Percentiles rank a stretch among this genome's conserved stretches.
These are phyloP conservation scores for Cryphonectria radicalis DNA, from an alignment of 2,329 filamentous ascomycete genomes.

Conservation along the genomic window DNA sequence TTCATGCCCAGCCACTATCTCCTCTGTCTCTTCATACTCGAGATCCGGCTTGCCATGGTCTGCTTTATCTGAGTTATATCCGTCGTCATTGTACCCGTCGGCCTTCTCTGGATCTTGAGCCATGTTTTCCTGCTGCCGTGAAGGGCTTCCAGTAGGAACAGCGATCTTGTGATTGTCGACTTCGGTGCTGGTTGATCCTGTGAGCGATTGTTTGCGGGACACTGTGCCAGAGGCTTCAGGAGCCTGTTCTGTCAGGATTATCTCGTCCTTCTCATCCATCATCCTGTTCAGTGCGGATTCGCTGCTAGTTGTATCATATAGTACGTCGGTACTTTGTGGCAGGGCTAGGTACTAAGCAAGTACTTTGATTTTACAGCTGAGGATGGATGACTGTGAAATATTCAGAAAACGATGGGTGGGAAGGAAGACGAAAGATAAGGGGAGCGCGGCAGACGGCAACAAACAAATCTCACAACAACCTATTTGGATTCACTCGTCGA, in stretches of 20 bases:
- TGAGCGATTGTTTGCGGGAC: slow-evolving; percentile 11
- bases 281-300: not conserved
- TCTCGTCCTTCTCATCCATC: slow-evolving; percentile 20
- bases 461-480: not conserved
- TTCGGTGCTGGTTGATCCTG: slow-evolving; percentile 22
- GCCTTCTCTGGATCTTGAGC: not conserved
- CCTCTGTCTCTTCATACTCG: slow-evolving; percentile 39
- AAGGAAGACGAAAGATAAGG: no score
- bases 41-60: slow-evolving; percentile 33
- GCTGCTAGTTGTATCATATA: not conserved
- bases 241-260: not conserved
- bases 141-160: not conserved
- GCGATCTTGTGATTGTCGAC: slow-evolving; percentile 20
- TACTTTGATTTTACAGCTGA: not conserved
- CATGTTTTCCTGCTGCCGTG: not conserved
- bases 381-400: not conserved
- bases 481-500: not conserved
- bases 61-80: slow-evolving; percentile 4
- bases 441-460: no score
- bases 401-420: no score
- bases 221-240: not conserved
- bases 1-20: slow-evolving; percentile 35
- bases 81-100: slow-evolving; percentile 5
- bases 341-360: no score
- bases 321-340: not conserved